Evolutionary conservation across 495 filamentous ascomycete genomes (phyloP).

Genomic region (Penicillium silybi): DNA sequence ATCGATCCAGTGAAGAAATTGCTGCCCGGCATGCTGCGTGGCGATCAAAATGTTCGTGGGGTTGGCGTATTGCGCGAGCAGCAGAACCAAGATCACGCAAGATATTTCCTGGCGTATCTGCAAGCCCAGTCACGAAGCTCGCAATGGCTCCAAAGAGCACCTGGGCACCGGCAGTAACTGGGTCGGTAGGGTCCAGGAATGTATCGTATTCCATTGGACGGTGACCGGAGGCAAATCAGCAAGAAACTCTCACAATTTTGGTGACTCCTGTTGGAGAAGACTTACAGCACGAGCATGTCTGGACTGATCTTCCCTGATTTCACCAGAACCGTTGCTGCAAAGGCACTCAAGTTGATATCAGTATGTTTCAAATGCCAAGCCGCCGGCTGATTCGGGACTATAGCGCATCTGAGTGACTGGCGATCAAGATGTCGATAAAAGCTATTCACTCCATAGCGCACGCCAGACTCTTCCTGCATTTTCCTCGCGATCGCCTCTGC

Average conservation of each 20-base stretch:
- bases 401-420: constrained; percentile 55
- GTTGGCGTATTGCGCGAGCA: constrained; percentile 55
- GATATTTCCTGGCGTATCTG: constrained; percentile 71
- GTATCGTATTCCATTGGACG: constrained; percentile 63
- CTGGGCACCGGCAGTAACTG: constrained; percentile 64
- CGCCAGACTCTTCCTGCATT: constrained; percentile 61
- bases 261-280: no score
- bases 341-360: constrained; percentile 56
- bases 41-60: constrained; percentile 44
- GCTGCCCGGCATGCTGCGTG: constrained; percentile 12
- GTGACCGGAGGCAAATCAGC: constrained; percentile 37
- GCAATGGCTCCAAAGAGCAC: constrained; percentile 68
- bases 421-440: constrained; percentile 63
- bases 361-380: constrained; percentile 63
- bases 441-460: constrained; percentile 54
- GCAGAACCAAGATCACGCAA: constrained; percentile 59
- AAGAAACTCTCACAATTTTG: not conserved
- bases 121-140: constrained; percentile 71
- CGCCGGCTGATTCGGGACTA: constrained; percentile 58
- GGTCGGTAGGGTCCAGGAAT: constrained; percentile 63
- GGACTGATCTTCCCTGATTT: constrained; percentile 57
- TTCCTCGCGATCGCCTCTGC: constrained; percentile 49
- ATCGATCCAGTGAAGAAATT: no score
- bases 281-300: constrained; percentile 62
- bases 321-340: constrained; percentile 60